A percentile compares a stretch with the other conserved stretches of the same genome.
phyloP scores from a whole-genome alignment of 2,329 filamentous ascomycete species.

The Tricladium varicosporioides region DNA sequence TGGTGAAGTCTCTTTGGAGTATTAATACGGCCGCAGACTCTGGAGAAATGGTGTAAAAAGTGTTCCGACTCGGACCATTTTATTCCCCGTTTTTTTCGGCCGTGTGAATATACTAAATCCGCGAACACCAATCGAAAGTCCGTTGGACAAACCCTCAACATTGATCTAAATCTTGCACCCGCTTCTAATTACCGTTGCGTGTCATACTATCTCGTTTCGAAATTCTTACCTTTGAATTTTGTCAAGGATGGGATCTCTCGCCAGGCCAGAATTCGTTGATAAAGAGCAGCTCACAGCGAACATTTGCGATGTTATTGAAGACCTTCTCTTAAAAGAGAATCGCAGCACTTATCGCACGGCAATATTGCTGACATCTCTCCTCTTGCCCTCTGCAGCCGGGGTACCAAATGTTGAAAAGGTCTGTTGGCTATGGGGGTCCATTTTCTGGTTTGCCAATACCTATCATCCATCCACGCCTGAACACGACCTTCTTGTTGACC shows the following conservation, averaged over 20 bases:
- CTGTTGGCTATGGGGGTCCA: conserved; percentile 1
- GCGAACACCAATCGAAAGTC: no score
- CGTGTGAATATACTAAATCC: no score
- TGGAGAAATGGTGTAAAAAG: no score
- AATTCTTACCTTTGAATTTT: not conserved
- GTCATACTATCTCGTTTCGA: no score
- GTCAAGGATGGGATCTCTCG: not conserved
- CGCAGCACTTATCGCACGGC: not conserved
- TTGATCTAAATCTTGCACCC: no score
- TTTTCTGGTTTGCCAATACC: conserved; percentile 2
- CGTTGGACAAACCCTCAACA: no score
- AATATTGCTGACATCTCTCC: not conserved
- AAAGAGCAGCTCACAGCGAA: not conserved
- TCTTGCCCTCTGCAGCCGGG: not conserved
- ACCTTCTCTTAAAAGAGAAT: not conserved
- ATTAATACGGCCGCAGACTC: no score
- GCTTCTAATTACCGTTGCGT: no score
- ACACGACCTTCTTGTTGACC: conserved; percentile 3
- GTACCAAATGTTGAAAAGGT: not conserved
- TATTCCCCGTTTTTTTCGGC: no score
- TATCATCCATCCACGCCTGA: not conserved
- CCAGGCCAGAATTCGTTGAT: conserved; percentile 3
- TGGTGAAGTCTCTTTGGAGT: no score
- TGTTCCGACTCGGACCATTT: no score
- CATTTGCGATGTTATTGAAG: conserved; percentile 2